Evolutionary conservation across 164 flowering plant genomes (phyloP).

Genomic region (Vitis cinerea): DNA sequence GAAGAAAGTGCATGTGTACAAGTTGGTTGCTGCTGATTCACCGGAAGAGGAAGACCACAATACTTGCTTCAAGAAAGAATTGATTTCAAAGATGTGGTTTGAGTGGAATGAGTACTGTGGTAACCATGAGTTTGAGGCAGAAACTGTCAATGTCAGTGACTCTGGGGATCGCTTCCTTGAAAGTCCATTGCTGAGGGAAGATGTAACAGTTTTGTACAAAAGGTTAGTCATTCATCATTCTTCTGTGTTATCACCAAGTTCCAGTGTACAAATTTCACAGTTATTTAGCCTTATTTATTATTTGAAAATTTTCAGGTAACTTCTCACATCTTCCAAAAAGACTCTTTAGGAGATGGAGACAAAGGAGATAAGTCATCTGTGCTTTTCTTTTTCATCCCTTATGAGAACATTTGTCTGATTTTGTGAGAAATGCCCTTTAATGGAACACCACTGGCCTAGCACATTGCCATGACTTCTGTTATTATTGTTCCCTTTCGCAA

Average conservation of each 20-base stretch:
- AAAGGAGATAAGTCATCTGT: too few relatives aligned
- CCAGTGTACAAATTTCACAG: too few relatives aligned
- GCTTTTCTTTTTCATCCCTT: too few relatives aligned
- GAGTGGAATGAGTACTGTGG: slow-evolving; percentile 73
- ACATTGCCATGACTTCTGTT: too few relatives aligned
- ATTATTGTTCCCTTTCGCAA: too few relatives aligned
- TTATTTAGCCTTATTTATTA: too few relatives aligned
- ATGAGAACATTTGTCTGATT: too few relatives aligned
- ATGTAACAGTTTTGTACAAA: slow-evolving; percentile 53
- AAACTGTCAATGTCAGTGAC: slow-evolving; percentile 41
- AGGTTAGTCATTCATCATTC: slow-evolving; percentile 41
- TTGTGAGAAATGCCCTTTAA: too few relatives aligned
- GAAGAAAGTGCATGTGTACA: slow-evolving; percentile 64
- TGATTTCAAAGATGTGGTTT: slow-evolving; percentile 85
- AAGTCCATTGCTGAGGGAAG: slow-evolving; percentile 42
- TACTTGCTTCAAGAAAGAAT: slow-evolving; percentile 70
- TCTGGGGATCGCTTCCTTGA: slow-evolving; percentile 68
- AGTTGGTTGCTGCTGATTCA: slow-evolving; percentile 76
- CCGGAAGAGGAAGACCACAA: slow-evolving; percentile 74
- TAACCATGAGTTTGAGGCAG: slow-evolving; percentile 39
- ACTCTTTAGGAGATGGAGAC: too few relatives aligned
- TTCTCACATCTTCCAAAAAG: too few relatives aligned
- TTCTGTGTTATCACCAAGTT: too few relatives aligned
- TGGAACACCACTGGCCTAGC: too few relatives aligned
- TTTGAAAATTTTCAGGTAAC: slow-evolving; percentile 11